Evolutionary conservation across 1,284 basidiomycete species (phyloP).

Genomic region (Puccinia hordei): DNA sequence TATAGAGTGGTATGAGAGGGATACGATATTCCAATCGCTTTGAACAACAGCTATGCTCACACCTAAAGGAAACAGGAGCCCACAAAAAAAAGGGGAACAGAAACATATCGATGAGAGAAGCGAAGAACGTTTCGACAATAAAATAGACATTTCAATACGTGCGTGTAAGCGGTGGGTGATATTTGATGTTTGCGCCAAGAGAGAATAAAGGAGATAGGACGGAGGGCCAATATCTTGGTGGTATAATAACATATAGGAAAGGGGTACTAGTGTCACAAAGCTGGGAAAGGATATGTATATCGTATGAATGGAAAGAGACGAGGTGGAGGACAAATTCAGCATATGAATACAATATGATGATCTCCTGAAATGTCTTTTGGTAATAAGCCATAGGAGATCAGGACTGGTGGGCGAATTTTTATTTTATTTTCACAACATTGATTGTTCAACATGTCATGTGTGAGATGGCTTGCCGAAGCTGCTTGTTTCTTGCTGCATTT

Average conservation of each 20-base stretch:
- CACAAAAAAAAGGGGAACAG: background rate
- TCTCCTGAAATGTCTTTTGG: no score
- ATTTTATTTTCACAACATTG: no score
- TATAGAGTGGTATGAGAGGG: background rate
- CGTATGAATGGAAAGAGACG: background rate
- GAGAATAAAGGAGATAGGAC: background rate
- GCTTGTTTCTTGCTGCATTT: background rate
- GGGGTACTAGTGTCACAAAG: constrained; percentile 8
- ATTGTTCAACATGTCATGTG: no score
- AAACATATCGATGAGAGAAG: background rate
- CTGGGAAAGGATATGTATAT: background rate
- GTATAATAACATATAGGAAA: background rate
- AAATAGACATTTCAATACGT: background rate
- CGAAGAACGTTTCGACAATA: background rate
- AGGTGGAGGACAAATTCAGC: background rate
- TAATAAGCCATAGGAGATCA: background rate
- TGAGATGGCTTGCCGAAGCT: no score
- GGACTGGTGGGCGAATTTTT: no score
- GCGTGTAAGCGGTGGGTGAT: background rate
- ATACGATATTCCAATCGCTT: background rate
- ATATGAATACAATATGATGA: background rate
- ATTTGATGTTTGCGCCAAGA: background rate
- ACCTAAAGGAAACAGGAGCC: background rate
- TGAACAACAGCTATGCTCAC: no score
- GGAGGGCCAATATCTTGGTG: background rate